Evolutionary conservation across 2,329 filamentous ascomycete species (phyloP), one percentile per base, ranked within the genome.

Genomic region (Calonectria henricotiae): DNA sequence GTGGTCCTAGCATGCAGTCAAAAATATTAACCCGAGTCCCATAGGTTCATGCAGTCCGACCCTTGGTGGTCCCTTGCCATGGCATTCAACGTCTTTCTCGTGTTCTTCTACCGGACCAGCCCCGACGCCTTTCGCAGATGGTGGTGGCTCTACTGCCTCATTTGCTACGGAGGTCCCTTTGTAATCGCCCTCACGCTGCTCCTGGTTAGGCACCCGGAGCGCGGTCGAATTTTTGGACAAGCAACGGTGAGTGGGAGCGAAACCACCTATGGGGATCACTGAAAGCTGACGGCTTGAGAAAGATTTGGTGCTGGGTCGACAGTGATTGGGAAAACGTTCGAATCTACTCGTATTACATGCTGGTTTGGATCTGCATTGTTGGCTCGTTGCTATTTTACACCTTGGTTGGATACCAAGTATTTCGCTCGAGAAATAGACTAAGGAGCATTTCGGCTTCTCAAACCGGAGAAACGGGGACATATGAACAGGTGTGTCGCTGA

Each of bases 31-130:
- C 23, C 11, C 20, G 27, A 39, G 15, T 25, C 4, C 5, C 7
- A 11, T 72, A 94, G 91, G 89, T 94, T 94, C 80, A 92, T 93
- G 89, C 91, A 92, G 74, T 92, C 91, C 5, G 92, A 94, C 81
- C 90, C 91, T 0, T 88, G 93, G 83, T 95, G 91, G 93, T 93
- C 92, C 0, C 88, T 95, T 65, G 92, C 92, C 73, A 96, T 96
- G 93, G 93, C 93, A 3, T 86, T 92, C 78, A 96, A 96, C 77
- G 93, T 96, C 71, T 93, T 92, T 76, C 86, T 95, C 62, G 89
- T 90, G 69, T 90, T 90, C 79, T 90, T 90, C 81, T 87, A 87
- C 74, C 85, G 87, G n/a, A 85, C 86, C 58, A 89, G 85, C 55
- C 88, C 89, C 0, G 91, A 91, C 8, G 91, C 92, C 62, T 94